Conservation (phyloP, 345 rosid species). For the Salix suchowensis region DNA sequence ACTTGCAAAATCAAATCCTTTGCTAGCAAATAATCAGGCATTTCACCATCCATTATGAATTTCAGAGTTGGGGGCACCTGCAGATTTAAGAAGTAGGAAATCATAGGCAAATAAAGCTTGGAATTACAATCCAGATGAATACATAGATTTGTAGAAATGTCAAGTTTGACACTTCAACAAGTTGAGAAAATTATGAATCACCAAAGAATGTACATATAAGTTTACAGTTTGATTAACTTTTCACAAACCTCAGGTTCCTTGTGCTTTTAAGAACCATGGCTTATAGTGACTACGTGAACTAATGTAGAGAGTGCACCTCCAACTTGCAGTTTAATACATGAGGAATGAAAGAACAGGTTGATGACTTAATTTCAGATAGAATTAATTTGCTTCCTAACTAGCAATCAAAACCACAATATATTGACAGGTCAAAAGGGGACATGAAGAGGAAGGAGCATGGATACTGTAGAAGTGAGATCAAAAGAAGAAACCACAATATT, state of each 20-base stretch:
- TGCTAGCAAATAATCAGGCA: constrained; percentile 83
- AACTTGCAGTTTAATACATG: neutral
- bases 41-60: constrained; percentile 96
- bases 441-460: neutral
- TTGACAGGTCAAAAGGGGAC: neutral
- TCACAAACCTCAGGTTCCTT: neutral
- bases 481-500: neutral
- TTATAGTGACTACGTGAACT: neutral
- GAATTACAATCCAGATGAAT: neutral
- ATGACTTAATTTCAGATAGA: neutral
- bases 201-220: neutral
- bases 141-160: neutral
- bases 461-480: neutral
- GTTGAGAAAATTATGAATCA: neutral
- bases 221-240: neutral
- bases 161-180: neutral
- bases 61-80: constrained; percentile 96
- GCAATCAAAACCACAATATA: neutral
- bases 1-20: constrained; percentile 98
- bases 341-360: neutral
- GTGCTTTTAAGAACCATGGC: neutral
- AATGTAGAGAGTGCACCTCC: neutral
- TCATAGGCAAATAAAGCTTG: neutral
- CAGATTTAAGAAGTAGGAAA: constrained; percentile 5
- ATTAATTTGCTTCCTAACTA: neutral